Evolutionary conservation across 345 rosid species (phyloP).

Genomic region (Noccaea bulbosa): DNA sequence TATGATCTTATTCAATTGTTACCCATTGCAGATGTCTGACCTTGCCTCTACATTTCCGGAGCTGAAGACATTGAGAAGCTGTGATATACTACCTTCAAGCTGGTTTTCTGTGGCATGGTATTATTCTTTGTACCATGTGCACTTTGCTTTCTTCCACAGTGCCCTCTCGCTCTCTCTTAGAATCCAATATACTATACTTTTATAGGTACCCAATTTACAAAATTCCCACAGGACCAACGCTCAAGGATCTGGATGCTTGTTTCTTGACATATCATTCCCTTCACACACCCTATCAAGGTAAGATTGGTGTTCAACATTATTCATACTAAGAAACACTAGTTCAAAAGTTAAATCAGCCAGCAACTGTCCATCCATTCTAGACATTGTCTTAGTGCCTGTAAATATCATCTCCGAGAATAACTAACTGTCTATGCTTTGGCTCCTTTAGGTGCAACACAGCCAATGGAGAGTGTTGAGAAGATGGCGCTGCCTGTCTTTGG

Average conservation of each 20-base stretch:
- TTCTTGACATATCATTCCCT: conserved; percentile 87
- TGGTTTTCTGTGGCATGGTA: conserved; percentile 99
- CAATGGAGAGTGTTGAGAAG: conserved; percentile 43
- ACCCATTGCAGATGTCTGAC: conserved; percentile 59
- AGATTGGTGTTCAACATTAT: conserved; percentile 10
- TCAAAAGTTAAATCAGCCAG: neutral
- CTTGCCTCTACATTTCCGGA: conserved; percentile 68
- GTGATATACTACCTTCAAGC: conserved; percentile 68
- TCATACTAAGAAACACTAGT: neutral
- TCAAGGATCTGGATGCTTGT: conserved; percentile 94
- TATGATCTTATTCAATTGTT: conserved; percentile 16
- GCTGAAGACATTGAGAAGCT: conserved; percentile 71
- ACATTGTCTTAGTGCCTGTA: neutral
- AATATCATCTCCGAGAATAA: neutral
- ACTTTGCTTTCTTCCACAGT: neutral
- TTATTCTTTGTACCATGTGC: conserved; percentile 5
- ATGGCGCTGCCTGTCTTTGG: conserved; percentile 65
- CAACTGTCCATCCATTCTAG: neutral
- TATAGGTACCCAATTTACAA: conserved; percentile 89
- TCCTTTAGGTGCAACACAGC: conserved; percentile 40
- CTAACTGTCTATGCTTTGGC: neutral
- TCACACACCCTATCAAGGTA: conserved; percentile 66
- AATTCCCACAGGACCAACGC: conserved; percentile 86
- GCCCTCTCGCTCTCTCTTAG: conserved; percentile 2
- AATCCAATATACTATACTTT: conserved; percentile 25